Evolutionary conservation across 139 green algal species (phyloP), one percentile per base, ranked within the genome.

Genomic region (Astrephomene gubernaculifera): DNA sequence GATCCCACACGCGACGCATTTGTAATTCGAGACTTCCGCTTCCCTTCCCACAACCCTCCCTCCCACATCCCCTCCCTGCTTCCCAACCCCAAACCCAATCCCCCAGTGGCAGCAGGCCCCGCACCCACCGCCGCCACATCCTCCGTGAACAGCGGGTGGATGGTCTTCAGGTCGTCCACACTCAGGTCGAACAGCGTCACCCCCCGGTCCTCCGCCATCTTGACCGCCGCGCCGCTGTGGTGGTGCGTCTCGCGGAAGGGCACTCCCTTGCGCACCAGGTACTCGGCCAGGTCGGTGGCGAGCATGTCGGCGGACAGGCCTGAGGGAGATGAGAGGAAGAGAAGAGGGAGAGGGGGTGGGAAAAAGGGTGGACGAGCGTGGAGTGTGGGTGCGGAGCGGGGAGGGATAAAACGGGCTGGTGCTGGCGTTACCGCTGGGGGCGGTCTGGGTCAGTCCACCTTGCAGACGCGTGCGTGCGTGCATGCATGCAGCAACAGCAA

Each of bases 281-380:
- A 99, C 93, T 99, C 98, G 12, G 98, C 98, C 67, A 99, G 90
- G 81, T 99, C 97, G 21, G 98, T 99, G 65, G 98, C 98, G 43
- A 99, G 93, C 96, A 99, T 99, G 89, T 98, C 96, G 5, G 91
- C 90, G 5, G 94, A 98, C 29, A 99, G 92, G 14, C 94, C 96
- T 87, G 92, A 39, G 39, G 79, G 24, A 3, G 22, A 12, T 10
- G 38, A n/a, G n/a, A n/a, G n/a, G n/a, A n/a, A n/a, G n/a, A n/a
- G n/a, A n/a, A n/a, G n/a, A n/a, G n/a, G 36, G 38, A 25, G 38
- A 54, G 68, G 38, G 68, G 36, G 49, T n/a, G n/a, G n/a, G n/a
- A n/a, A n/a, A n/a, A n/a, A n/a, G n/a, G n/a, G n/a, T n/a, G n/a
- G n/a, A n/a, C n/a, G n/a, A n/a, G n/a, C n/a, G n/a, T n/a, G n/a